Percentiles rank a stretch among this genome's conserved stretches.
Evolutionary conservation across 805 yeast species (phyloP).

Genomic region (Sungouiella blattae): DNA sequence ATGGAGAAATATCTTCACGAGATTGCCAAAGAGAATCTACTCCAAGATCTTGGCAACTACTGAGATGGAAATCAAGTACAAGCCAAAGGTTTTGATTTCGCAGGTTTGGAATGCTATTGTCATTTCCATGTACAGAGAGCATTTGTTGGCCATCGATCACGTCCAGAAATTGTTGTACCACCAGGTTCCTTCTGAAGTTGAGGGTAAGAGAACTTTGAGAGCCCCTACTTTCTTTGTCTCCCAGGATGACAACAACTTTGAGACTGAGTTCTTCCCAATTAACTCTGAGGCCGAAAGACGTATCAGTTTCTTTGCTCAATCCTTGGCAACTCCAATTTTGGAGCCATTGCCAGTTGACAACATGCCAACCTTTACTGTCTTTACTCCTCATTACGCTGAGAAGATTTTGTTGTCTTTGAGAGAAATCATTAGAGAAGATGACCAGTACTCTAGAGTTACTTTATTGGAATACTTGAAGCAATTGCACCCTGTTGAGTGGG

Average conservation of each 20-base stretch:
- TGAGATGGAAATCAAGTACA: conserved; percentile 98
- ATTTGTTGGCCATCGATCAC: conserved; percentile 94
- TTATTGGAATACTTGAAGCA: conserved; percentile 54
- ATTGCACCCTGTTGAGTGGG: conserved; percentile 56
- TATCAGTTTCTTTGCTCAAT: conserved; percentile 98
- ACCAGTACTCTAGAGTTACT: conserved; percentile 54
- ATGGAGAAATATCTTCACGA: conserved; percentile 97
- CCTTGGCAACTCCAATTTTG: conserved; percentile 96
- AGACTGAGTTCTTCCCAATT: conserved; percentile 94
- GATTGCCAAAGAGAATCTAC: conserved; percentile 98
- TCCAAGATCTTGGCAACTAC: conserved; percentile 96
- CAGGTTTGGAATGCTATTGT: conserved; percentile 99
- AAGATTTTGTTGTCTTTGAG: conserved; percentile 71
- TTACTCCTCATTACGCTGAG: conserved; percentile 85
- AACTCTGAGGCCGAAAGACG: conserved; percentile 99
- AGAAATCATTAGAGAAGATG: conserved; percentile 76
- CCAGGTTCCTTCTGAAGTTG: conserved; percentile 97
- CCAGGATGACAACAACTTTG: conserved; percentile 93
- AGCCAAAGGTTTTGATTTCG: conserved; percentile 95
- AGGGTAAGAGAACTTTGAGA: conserved; percentile 96
- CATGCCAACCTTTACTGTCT: conserved; percentile 97
- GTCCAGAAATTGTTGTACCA: conserved; percentile 96
- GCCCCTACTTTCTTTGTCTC: conserved; percentile 99
- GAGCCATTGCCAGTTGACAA: conserved; percentile 99
- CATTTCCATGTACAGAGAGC: conserved; percentile 99